Base-by-base conservation (phyloP, 1,284 basidiomycete genomes). In the Inonotus hispidus region DNA sequence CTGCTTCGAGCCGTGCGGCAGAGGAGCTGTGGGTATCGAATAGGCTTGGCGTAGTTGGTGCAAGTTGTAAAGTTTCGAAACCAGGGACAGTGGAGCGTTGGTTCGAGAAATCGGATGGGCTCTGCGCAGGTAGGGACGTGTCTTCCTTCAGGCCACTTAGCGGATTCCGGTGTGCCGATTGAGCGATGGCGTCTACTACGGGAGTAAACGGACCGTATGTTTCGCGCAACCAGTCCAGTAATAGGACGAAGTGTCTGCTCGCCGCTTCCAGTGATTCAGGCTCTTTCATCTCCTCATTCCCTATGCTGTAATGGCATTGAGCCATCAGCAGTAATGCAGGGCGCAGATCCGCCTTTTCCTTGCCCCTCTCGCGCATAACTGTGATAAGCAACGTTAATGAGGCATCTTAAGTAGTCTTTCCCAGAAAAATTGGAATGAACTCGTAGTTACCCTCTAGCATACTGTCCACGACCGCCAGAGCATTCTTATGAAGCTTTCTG, bases 401-500 rank as follows among this genome's bases (percentile, higher is more conserved):
- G 13, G 38, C 10, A 60, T 47, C 23, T 39, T 10, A 19, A 16
- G n/a, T 27, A 13, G n/a, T 32, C 21, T 13, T n/a, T 52, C 56
- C 16, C 56, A 21, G 7, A 43, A 21, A 23, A 41, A 56, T 50
- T 6, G 23, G 27, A 23, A 49, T 14, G 16, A 38, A 41, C 2
- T 38, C 39, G 14, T 62, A 58, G 56, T 57, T 62, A 62, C 60
- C 60, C 56, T 62, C 60, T 35, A 62, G 47, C 60, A 62, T 62
- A 8, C 39, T 32, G 14, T 43, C 23, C 2, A 53, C 29, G 23
- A 62, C 56, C 4, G 55, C 47, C 8, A 62, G 39, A 6, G 60
- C 60, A 32, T 45, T 45, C 50, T 57, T 58, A 13, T 52, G 55
- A 10, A 52, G 47, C 23, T 52, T 38, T 29, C 25, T 57, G 10